Base-by-base conservation (phyloP, 371 early-diverging fungal genomes). In the Entomophthora muscae region DNA sequence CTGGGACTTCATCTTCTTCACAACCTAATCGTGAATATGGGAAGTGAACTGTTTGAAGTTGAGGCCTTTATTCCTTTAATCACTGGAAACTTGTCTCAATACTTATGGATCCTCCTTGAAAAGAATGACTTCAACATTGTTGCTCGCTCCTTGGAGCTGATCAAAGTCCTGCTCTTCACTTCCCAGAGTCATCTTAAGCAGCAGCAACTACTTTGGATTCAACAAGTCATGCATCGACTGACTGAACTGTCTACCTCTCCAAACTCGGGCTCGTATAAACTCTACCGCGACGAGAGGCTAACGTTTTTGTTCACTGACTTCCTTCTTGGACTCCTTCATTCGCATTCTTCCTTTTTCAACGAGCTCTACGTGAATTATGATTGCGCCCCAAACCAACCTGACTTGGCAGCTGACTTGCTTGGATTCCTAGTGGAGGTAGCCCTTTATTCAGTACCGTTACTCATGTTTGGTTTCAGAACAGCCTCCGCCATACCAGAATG, bases 321-420 rank as follows among this genome's bases (percentile, higher is more conserved):
- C 62, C 53, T 62, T 17, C 53, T 62, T 1, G 67, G 86, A 62
- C 74, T 83, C 63, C 76, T 79, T 24, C 76, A 85, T 56, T 76
- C 75, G 52, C 17, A n/a, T 1, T 85, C 90, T 10, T 78, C 84
- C 0, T 85, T 95, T 66, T 77, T 89, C 73, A 76, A 82, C 0
- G 93, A 93, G 63, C 76, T 97, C 29, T 97, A 92, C 86, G 84
- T 90, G 61, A 90, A 93, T 71, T 95, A 88, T 68, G 98, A 97
- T 72, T 89, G 92, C 59, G 85, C 91, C 5, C 17, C 42, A 7
- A 61, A 61, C 22, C 61, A 61, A 3, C 61, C 61, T n/a, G 30
- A 61, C 27, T 7, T 61, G 42, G 61, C 28, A 21, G 42, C 42
- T 7, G 61, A 61, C 10, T 2, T 61, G 32, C 7, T 61, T 1